Evolutionary conservation across 441 rosid genomes (phyloP).

Genomic region (Eutrema salsugineum): DNA sequence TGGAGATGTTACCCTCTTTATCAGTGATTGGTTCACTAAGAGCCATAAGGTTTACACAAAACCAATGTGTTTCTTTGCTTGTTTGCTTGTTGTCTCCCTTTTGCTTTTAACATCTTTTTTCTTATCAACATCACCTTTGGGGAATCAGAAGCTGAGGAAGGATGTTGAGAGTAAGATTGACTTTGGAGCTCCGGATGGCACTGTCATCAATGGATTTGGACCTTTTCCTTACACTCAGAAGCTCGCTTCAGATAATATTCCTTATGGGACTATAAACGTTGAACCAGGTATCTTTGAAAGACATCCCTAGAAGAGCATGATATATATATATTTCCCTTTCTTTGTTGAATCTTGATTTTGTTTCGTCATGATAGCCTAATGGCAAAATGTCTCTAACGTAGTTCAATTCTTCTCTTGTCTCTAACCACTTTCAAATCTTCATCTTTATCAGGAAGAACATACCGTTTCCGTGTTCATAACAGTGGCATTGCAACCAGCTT

Average conservation of each 20-base stretch:
- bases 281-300: constrained; percentile 55
- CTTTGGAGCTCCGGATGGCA: constrained; percentile 74
- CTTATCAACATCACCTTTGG: constrained; percentile 7
- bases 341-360: not conserved
- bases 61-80: not conserved
- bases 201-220: constrained; percentile 73
- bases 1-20: constrained; percentile 68
- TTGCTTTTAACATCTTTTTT: constrained; percentile 1
- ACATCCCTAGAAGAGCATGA: not conserved
- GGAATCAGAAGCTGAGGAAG: constrained; percentile 64
- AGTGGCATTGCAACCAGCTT: constrained; percentile 78
- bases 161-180: constrained; percentile 53
- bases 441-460: constrained; percentile 61
- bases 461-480: constrained; percentile 82
- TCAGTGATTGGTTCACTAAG: constrained; percentile 79
- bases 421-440: constrained; percentile 13
- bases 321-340: no score
- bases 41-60: constrained; percentile 62
- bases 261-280: constrained; percentile 65
- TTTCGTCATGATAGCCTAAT: not conserved
- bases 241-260: constrained; percentile 44
- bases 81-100: constrained; percentile 12
- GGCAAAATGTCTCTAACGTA: not conserved
- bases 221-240: constrained; percentile 60
- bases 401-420: not conserved